Base-by-base conservation (phyloP, 768 basidiomycete species). In the Boletus insuetus region DNA sequence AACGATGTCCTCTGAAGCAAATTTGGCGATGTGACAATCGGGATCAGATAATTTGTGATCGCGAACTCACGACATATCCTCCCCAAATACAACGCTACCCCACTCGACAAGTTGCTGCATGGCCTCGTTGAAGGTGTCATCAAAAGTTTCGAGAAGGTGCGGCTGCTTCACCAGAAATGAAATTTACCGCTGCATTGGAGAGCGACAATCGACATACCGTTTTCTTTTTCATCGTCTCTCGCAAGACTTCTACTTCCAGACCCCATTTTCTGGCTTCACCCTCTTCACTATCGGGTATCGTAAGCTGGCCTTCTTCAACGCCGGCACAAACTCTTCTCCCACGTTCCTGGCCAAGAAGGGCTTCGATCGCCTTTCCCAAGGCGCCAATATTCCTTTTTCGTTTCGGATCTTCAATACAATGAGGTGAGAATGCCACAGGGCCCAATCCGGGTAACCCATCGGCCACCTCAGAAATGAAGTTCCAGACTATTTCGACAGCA, bases 231-330 rank as follows among this genome's bases (percentile, higher is more conserved):
- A 87, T 79, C 32, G 64, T 70, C 26, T 84, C 79, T 53, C 79
- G 78, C 59, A 94, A 69, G 13, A 70, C 73, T 43, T 79, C 78
- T n/a, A 88, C 66, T 53, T 84, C 81, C 26, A 86, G 59, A 45
- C 91, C 92, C 87, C 88, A 93, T 64, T 76, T 81, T 66, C 78
- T 80, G n/a, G 89, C 91, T 61, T 90, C 86, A 56, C 84, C 82
- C 12, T 82, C 84, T 51, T 84, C 81, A 54, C 72, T 67, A 44
- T 82, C 82, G 17, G 70, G 65, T 59, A 60, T 42, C 26, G 56
- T 57, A 49, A 45, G 24, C 47, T 53, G 65, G 44, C 26, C 56
- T 53, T 60, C 60, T 45, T 70, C 73, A 34, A 78, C 80, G 38
- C 85, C 82, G 38, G 74, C 75, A 69, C 91, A 94, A 11, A 90